These are phyloP conservation scores for Ophiostoma montium DNA, from an alignment of 2,329 filamentous ascomycete genomes.

Conservation along the genomic window DNA sequence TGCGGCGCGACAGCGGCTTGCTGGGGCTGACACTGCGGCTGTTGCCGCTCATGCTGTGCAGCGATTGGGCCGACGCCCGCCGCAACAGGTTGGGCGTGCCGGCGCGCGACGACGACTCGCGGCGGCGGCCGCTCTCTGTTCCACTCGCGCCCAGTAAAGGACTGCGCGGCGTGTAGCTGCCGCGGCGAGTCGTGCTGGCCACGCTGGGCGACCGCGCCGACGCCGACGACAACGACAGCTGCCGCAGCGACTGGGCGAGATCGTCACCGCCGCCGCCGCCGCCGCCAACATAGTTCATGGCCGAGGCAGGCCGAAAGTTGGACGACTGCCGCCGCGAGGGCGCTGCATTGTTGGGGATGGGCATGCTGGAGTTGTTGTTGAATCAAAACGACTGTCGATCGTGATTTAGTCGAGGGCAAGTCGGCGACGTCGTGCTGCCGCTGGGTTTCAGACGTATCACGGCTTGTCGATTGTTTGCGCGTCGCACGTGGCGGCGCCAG, in stretches of 20 bases:
- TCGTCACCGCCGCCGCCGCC: constrained; percentile 5
- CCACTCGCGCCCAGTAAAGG: constrained; percentile 20
- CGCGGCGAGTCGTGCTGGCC: constrained; percentile 17
- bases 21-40: background rate
- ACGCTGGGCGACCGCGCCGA: constrained; percentile 27
- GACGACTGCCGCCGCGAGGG: background rate
- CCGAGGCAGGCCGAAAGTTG: background rate
- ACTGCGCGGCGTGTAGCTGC: constrained; percentile 27
- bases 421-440: no score
- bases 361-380: background rate
- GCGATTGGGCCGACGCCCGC: constrained; percentile 43
- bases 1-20: constrained; percentile 28
- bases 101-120: constrained; percentile 31
- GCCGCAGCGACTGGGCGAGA: constrained; percentile 14
- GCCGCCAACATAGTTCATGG: no score
- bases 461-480: no score
- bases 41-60: constrained; percentile 27
- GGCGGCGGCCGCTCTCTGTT: constrained; percentile 15
- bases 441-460: no score
- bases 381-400: no score
- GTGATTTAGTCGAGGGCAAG: no score
- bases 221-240: constrained; percentile 18
- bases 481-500: background rate
- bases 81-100: constrained; percentile 37
- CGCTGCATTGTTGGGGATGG: background rate